phyloP scores from a whole-genome alignment of 176 grass and related monocot genomes.

The Aegilops umbellulata region DNA sequence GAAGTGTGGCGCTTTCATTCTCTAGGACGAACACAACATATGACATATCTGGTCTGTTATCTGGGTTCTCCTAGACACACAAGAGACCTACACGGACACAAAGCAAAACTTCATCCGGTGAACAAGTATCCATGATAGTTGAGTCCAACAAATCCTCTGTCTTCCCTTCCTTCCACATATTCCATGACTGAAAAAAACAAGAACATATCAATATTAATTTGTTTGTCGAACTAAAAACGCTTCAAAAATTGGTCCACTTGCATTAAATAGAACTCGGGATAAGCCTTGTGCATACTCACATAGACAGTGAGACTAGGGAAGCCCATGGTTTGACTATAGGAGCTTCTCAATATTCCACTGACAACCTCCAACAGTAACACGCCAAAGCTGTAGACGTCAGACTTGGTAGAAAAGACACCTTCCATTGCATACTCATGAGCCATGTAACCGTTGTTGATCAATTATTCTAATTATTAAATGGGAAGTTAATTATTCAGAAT shows the following conservation, averaged over 20 bases:
- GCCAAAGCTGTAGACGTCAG: slow-evolving; percentile 48
- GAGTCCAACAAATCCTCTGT: slow-evolving; percentile 13
- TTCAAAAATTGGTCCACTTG: not conserved
- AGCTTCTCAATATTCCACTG: slow-evolving; percentile 31
- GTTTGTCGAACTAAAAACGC: not conserved
- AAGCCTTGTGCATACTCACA: slow-evolving; percentile 6
- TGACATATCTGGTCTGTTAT: slow-evolving; percentile 42
- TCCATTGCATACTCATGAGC: slow-evolving; percentile 38
- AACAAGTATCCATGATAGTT: slow-evolving; percentile 2
- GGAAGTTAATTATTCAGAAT: no score
- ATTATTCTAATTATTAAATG: not conserved
- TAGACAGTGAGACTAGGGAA: slow-evolving; percentile 38
- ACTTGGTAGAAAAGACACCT: slow-evolving; percentile 41
- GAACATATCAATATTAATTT: not conserved
- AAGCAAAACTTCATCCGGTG: slow-evolving; percentile 17
- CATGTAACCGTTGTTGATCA: slow-evolving; percentile 7
- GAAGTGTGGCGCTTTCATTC: slow-evolving; percentile 22
- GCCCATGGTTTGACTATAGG: not conserved
- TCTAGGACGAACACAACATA: slow-evolving; percentile 31
- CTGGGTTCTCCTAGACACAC: slow-evolving; percentile 44
- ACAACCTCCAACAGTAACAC: slow-evolving; percentile 47
- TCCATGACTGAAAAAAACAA: slow-evolving; percentile 30
- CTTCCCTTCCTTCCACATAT: slow-evolving; percentile 45
- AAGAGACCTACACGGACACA: slow-evolving; percentile 47
- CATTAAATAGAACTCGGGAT: not conserved